A percentile compares a stretch with the other conserved stretches of the same genome.
These are phyloP conservation scores for Alternaria triticimaculans DNA, from an alignment of 2,329 filamentous ascomycete species.

Conservation along the genomic window DNA sequence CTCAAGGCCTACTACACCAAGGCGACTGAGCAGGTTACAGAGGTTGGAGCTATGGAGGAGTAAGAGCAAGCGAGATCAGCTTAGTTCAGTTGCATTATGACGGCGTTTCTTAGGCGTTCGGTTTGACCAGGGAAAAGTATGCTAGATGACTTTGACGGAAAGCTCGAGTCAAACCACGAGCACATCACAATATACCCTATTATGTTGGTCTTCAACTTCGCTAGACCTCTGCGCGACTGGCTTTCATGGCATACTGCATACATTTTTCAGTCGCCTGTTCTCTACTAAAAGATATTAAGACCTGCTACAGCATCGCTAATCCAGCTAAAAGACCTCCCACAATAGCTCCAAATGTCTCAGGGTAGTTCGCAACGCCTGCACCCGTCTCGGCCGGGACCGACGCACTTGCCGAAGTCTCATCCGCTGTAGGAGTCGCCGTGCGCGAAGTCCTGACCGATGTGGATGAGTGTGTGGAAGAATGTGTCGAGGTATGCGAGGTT, in stretches of 20 bases:
- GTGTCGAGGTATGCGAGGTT: neutral
- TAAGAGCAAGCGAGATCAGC: slow-evolving; percentile 24
- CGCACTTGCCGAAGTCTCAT: slow-evolving; percentile 13
- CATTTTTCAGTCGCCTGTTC: neutral
- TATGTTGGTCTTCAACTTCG: slow-evolving; percentile 10
- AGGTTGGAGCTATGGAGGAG: slow-evolving; percentile 59
- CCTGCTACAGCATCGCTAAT: slow-evolving; percentile 21
- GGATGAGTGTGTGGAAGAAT: neutral
- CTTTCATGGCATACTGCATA: neutral
- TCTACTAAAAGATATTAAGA: neutral
- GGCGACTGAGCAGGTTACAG: slow-evolving; percentile 53
- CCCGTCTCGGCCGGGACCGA: slow-evolving; percentile 21
- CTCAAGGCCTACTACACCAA: slow-evolving; percentile 68
- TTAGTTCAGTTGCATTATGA: slow-evolving; percentile 26
- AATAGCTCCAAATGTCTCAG: slow-evolving; percentile 24
- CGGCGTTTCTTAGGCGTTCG: slow-evolving; percentile 35
- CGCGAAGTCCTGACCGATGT: slow-evolving; percentile 11
- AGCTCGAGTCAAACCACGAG: slow-evolving; percentile 15
- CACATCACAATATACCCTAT: slow-evolving; percentile 38
- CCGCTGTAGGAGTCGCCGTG: slow-evolving; percentile 7
- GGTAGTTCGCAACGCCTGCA: slow-evolving; percentile 24
- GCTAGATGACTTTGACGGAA: slow-evolving; percentile 16
- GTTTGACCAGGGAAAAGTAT: slow-evolving; percentile 25
- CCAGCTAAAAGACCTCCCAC: slow-evolving; percentile 31
- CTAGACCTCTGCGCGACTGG: neutral